Percentiles rank a stretch among this genome's conserved stretches.
Conservation (phyloP, 495 filamentous ascomycete species). For the Cercophora samala region DNA sequence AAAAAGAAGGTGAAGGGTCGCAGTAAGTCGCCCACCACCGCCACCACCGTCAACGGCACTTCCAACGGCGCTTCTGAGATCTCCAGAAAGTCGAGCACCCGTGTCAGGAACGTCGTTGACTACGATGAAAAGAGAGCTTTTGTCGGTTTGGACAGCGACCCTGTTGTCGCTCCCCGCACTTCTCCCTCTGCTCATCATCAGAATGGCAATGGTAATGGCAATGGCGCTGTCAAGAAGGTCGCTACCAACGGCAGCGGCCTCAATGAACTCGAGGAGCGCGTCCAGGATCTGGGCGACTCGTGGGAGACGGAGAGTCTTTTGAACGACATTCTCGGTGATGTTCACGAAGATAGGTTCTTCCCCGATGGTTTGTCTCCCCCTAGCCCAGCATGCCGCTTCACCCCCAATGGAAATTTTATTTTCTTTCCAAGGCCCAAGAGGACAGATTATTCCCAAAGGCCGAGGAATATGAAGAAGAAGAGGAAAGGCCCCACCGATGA, state of each 20-base stretch:
- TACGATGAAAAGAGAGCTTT: slow-evolving; percentile 83
- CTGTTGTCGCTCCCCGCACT: slow-evolving; percentile 19
- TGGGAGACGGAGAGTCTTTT: slow-evolving; percentile 69
- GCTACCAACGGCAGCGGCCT: slow-evolving; percentile 43
- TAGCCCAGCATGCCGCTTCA: background rate
- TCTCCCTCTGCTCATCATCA: slow-evolving; percentile 10
- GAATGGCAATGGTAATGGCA: slow-evolving; percentile 28
- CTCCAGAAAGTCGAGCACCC: slow-evolving; percentile 68
- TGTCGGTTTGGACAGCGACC: slow-evolving; percentile 60
- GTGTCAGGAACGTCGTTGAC: slow-evolving; percentile 86
- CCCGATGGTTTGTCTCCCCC: background rate
- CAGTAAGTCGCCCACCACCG: slow-evolving; percentile 13
- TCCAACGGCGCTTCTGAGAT: slow-evolving; percentile 2
- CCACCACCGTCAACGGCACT: slow-evolving; percentile 14
- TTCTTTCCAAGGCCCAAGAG: background rate
- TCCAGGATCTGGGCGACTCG: slow-evolving; percentile 58
- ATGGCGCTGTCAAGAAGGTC: slow-evolving; percentile 51
- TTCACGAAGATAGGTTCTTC: slow-evolving; percentile 52
- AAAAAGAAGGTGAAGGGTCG: background rate
- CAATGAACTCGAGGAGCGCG: slow-evolving; percentile 54
- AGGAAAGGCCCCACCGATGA: background rate
- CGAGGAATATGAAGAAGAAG: background rate
- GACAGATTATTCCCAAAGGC: background rate
- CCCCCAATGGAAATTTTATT: background rate
- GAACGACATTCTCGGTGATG: slow-evolving; percentile 62